Base-by-base conservation (phyloP, 306 rosid species). In the Prunus fruticosa region DNA sequence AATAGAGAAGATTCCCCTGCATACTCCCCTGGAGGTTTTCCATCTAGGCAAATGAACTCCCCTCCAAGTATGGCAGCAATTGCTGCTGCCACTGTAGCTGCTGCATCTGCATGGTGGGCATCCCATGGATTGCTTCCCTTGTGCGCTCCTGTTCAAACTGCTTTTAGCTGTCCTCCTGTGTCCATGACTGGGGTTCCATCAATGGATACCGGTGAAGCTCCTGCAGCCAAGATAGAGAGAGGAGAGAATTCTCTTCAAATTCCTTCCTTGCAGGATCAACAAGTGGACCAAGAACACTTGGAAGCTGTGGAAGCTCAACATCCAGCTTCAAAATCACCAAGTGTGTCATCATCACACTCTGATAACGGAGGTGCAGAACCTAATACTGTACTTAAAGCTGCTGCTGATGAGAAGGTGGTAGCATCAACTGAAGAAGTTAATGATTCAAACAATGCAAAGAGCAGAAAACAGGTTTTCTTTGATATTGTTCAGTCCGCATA, bases 31-130 rank as follows among this genome's bases (percentile, higher is more conserved):
- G 86, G 90, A 79, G 78, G 81, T 66, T 87, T 87, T 80, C 81
- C 86, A 63, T 41, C 83, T 41, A 86, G 87, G 75, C 94, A 85
- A 78, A 80, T 86, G 74, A 87, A 83, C 75, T 74, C 91, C 11
- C 80, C 91, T 80, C 97, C 97, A 38, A 89, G 86, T 80, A 83
- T 88, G 77, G 90, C 88, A 67, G 92, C 98, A 71, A 85, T 92
- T 76, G 96, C 97, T 64, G 92, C 88, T 64, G 92, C 95, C 72
- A 90, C 96, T 64, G 96, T 90, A 65, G 96, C 97, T 74, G 97
- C 97, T 67, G 97, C 98, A 78, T 86, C 93, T 71, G 96, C 98
- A 77, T 92, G 98, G 98, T 95, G 98, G 98, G 83, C 96, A 45
- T 87, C 98, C 76, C 98, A 95, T 75, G 98, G 97, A 66, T 76